Evolutionary conservation across 2,329 filamentous ascomycete species (phyloP).

Genomic region (Penicillium sp.): DNA sequence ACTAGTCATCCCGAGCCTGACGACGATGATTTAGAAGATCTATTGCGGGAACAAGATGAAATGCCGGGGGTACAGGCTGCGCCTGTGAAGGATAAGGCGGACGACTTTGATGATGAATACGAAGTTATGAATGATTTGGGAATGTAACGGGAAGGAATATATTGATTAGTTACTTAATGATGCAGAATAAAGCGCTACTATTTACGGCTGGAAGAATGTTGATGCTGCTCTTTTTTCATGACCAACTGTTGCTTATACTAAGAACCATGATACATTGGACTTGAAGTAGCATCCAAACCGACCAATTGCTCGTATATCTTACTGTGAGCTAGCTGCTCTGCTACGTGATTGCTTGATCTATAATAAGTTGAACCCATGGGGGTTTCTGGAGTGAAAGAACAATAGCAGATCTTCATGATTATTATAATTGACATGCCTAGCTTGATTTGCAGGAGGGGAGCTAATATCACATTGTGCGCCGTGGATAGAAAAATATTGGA

Average conservation of each 20-base stretch:
- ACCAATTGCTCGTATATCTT: too few relatives aligned
- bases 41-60: constrained; percentile 55
- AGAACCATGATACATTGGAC: too few relatives aligned
- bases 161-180: too few relatives aligned
- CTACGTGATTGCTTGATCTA: too few relatives aligned
- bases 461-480: constrained; percentile 9
- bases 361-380: too few relatives aligned
- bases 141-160: constrained; percentile 14
- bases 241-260: too few relatives aligned
- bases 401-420: neutral
- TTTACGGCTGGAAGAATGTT: too few relatives aligned
- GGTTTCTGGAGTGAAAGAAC: too few relatives aligned
- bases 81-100: neutral
- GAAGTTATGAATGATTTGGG: constrained; percentile 62
- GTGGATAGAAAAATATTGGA: constrained; percentile 4
- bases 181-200: too few relatives aligned
- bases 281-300: too few relatives aligned
- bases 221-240: too few relatives aligned
- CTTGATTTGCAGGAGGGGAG: constrained; percentile 2
- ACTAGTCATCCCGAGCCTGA: constrained; percentile 39
- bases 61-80: constrained; percentile 5
- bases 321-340: too few relatives aligned
- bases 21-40: constrained; percentile 55
- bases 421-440: constrained; percentile 2
- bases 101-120: constrained; percentile 65